Conservation (phyloP, 805 yeast species). For the Saturnispora besseyi region DNA sequence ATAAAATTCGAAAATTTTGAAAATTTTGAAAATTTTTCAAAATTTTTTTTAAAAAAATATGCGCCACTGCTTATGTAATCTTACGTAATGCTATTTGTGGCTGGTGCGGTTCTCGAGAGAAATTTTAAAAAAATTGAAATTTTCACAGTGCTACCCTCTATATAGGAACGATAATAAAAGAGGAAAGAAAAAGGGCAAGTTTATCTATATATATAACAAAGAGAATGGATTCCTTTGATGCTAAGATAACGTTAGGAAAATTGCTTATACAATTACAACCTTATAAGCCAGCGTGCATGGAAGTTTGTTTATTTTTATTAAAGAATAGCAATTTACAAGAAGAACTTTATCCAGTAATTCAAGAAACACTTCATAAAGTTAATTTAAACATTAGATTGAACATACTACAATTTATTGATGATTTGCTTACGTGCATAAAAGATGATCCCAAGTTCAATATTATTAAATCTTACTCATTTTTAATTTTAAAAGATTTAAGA, state of each 20-base stretch:
- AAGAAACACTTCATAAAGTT: constrained; percentile 45
- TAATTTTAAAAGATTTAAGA: constrained; percentile 27
- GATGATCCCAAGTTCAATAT: constrained; percentile 12
- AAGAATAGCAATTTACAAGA: constrained; percentile 52
- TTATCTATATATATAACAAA: background rate
- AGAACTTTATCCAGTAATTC: constrained; percentile 57
- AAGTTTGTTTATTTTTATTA: constrained; percentile 48
- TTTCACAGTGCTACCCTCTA: no score
- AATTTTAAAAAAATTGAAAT: no score
- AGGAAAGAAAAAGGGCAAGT: background rate
- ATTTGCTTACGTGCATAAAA: constrained; percentile 33
- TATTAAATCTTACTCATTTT: constrained; percentile 10
- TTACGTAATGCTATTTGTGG: background rate
- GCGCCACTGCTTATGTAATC: background rate
- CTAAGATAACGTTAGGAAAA: constrained; percentile 65
- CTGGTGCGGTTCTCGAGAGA: background rate
- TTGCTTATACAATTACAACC: constrained; percentile 60
- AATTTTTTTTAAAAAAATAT: no score
- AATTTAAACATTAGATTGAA: constrained; percentile 58
- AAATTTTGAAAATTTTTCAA: background rate
- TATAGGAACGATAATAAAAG: background rate
- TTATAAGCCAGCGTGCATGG: constrained; percentile 40
- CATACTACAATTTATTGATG: constrained; percentile 61
- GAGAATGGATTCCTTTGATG: constrained; percentile 82
- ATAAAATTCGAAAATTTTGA: background rate